These are phyloP conservation scores for Magnaporthiopsis incrustans DNA, from an alignment of 2,329 filamentous ascomycete species.

Conservation along the genomic window DNA sequence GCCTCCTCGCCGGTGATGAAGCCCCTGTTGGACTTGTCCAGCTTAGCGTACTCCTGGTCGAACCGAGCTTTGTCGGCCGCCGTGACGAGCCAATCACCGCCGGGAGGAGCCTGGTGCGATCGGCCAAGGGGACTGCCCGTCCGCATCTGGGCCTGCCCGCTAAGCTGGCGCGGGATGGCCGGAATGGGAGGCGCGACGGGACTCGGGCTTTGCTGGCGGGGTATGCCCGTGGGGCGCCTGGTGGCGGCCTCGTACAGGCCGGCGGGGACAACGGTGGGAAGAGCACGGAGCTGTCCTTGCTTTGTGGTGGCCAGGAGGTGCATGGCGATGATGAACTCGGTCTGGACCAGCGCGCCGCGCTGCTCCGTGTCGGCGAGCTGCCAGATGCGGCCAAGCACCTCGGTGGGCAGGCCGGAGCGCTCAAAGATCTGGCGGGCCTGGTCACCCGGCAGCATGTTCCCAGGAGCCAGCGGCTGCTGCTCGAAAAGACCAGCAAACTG, in stretches of 20 bases:
- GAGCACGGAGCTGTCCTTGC: constrained; percentile 66
- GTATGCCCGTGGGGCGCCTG: constrained; percentile 46
- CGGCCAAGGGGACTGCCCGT: constrained; percentile 50
- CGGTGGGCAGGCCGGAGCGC: constrained; percentile 81
- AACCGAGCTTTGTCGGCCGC: constrained; percentile 80
- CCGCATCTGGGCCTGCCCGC: constrained; percentile 55
- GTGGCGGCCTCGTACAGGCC: constrained; percentile 86
- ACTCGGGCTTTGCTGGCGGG: constrained; percentile 41
- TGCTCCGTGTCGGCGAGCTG: constrained; percentile 90
- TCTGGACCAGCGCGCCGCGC: constrained; percentile 74
- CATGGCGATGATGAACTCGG: constrained; percentile 98
- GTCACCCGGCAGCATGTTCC: constrained; percentile 68
- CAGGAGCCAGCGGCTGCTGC: constrained; percentile 71
- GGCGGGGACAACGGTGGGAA: constrained; percentile 74
- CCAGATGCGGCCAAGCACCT: constrained; percentile 92
- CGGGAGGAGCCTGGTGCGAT: constrained; percentile 36
- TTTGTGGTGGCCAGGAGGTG: constrained; percentile 90
- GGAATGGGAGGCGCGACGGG: constrained; percentile 47
- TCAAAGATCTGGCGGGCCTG: constrained; percentile 93
- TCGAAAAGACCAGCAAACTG: constrained; percentile 91
- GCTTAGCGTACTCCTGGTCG: constrained; percentile 73
- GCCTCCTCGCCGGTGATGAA: constrained; percentile 91
- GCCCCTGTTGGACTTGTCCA: constrained; percentile 75
- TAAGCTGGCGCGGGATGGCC: constrained; percentile 76
- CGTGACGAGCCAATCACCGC: constrained; percentile 71